phyloP scores from a whole-genome alignment of 768 basidiomycete species.

The Neoboletus subvelutipes region DNA sequence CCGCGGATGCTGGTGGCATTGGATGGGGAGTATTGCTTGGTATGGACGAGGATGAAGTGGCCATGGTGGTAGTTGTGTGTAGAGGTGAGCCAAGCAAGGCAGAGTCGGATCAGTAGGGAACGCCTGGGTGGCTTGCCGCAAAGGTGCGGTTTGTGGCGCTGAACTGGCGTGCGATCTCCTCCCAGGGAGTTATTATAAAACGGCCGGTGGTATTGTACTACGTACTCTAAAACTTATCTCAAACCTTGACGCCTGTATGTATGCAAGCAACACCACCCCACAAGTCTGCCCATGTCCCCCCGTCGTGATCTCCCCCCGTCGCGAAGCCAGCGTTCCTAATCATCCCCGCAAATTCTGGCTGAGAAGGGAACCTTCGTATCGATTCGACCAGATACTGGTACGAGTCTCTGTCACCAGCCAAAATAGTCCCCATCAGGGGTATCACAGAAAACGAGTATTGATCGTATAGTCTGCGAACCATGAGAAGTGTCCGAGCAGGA shows the following conservation, averaged over 20 bases:
- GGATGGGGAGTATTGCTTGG: slow-evolving; percentile 36
- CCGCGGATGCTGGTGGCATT: slow-evolving; percentile 68
- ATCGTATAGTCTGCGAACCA: slow-evolving; percentile 71
- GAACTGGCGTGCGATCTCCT: neutral
- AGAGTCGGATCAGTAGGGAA: slow-evolving; percentile 11
- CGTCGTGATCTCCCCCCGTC: slow-evolving; percentile 68
- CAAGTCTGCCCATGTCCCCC: slow-evolving; percentile 81
- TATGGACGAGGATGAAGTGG: slow-evolving; percentile 31
- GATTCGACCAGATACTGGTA: slow-evolving; percentile 99
- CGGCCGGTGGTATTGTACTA: neutral
- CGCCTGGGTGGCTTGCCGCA: slow-evolving; percentile 16
- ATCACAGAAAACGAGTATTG: slow-evolving; percentile 96
- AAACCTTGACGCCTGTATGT: slow-evolving; percentile 81
- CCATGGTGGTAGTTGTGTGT: slow-evolving; percentile 35
- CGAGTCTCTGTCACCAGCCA: slow-evolving; percentile 91
- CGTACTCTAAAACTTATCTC: slow-evolving; percentile 23
- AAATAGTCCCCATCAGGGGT: slow-evolving; percentile 91
- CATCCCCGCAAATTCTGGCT: slow-evolving; percentile 86
- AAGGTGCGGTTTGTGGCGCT: slow-evolving; percentile 32
- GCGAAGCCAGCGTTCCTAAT: slow-evolving; percentile 82
- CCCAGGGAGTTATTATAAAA: neutral
- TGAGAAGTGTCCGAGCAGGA: slow-evolving; percentile 5
- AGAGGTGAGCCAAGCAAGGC: slow-evolving; percentile 8
- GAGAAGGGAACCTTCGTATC: slow-evolving; percentile 89
- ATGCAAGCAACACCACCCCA: slow-evolving; percentile 89